These are phyloP conservation scores for Cyberlindnera misumaiensis DNA, from an alignment of 805 yeast species.

Conservation along the genomic window DNA sequence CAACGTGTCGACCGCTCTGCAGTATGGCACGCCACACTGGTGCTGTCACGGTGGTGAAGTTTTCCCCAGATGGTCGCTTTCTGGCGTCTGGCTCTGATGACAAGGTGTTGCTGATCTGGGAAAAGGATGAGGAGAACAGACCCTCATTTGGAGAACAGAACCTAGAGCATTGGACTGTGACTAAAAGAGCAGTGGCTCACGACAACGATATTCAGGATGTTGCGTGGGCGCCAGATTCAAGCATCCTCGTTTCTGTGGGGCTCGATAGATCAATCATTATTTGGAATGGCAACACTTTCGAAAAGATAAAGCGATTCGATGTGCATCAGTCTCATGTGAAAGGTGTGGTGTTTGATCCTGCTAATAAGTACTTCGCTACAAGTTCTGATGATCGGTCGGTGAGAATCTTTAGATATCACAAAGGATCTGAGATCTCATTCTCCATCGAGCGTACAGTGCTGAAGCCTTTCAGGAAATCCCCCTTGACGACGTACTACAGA, in stretches of 20 bases:
- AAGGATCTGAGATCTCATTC: slow-evolving; percentile 70
- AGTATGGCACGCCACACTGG: slow-evolving; percentile 96
- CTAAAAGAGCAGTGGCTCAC: slow-evolving; percentile 90
- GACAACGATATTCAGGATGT: slow-evolving; percentile 97
- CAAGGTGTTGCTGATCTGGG: slow-evolving; percentile 87
- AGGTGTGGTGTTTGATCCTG: slow-evolving; percentile 97
- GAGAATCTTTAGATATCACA: slow-evolving; percentile 79
- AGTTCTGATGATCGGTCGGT: slow-evolving; percentile 94
- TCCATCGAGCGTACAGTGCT: slow-evolving; percentile 77
- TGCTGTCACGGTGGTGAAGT: slow-evolving; percentile 89
- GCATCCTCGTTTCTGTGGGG: slow-evolving; percentile 88
- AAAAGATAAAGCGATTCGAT: slow-evolving; percentile 81
- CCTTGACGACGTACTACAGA: slow-evolving; percentile 85
- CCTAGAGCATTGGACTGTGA: slow-evolving; percentile 88
- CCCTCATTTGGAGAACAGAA: slow-evolving; percentile 72
- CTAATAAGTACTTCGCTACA: slow-evolving; percentile 94
- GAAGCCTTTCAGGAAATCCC: slow-evolving; percentile 83
- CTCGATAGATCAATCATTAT: slow-evolving; percentile 86
- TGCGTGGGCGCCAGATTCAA: slow-evolving; percentile 96
- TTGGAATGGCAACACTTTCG: slow-evolving; percentile 92
- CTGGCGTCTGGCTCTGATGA: slow-evolving; percentile 96
- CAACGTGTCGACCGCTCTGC: slow-evolving; percentile 55
- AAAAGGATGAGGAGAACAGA: slow-evolving; percentile 61
- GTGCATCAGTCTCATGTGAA: slow-evolving; percentile 93
- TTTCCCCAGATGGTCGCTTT: slow-evolving; percentile 87